Evolutionary conservation across 371 early-diverging fungal genomes (phyloP).

Genomic region (Mucor indicus): DNA sequence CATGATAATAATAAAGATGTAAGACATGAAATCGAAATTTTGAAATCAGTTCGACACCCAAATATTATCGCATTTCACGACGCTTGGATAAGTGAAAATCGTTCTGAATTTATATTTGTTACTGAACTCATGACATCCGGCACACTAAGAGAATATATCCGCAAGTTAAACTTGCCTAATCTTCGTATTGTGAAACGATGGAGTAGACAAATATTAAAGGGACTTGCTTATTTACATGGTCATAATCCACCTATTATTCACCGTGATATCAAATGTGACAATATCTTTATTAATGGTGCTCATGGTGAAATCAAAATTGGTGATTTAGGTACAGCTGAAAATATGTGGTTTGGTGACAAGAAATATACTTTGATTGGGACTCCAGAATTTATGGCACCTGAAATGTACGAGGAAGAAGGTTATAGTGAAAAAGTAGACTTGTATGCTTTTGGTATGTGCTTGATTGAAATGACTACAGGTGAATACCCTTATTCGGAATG

Average conservation of each 20-base stretch:
- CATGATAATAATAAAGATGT: slow-evolving; percentile 70
- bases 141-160: slow-evolving; percentile 69
- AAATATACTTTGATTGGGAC: slow-evolving; percentile 70
- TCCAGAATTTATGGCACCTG: slow-evolving; percentile 93
- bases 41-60: slow-evolving; percentile 78
- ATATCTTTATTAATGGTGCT: slow-evolving; percentile 80
- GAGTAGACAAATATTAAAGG: slow-evolving; percentile 72
- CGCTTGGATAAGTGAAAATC: slow-evolving; percentile 64
- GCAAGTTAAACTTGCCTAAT: slow-evolving; percentile 64
- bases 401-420: slow-evolving; percentile 84
- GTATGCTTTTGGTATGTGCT: slow-evolving; percentile 93
- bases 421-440: slow-evolving; percentile 90
- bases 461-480: slow-evolving; percentile 87
- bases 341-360: slow-evolving; percentile 56
- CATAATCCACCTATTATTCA: slow-evolving; percentile 80
- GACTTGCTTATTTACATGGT: slow-evolving; percentile 75
- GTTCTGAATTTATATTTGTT: slow-evolving; percentile 80
- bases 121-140: slow-evolving; percentile 95
- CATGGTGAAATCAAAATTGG: slow-evolving; percentile 82
- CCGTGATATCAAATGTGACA: slow-evolving; percentile 70
- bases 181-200: slow-evolving; percentile 71
- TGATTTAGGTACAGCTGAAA: slow-evolving; percentile 78
- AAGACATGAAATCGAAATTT: slow-evolving; percentile 75
- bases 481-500: slow-evolving; percentile 90
- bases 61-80: slow-evolving; percentile 87